Percentiles rank a stretch among this genome's conserved stretches.
Evolutionary conservation across 257 asterid species (phyloP).

Genomic region (Przewalskia tangutica): DNA sequence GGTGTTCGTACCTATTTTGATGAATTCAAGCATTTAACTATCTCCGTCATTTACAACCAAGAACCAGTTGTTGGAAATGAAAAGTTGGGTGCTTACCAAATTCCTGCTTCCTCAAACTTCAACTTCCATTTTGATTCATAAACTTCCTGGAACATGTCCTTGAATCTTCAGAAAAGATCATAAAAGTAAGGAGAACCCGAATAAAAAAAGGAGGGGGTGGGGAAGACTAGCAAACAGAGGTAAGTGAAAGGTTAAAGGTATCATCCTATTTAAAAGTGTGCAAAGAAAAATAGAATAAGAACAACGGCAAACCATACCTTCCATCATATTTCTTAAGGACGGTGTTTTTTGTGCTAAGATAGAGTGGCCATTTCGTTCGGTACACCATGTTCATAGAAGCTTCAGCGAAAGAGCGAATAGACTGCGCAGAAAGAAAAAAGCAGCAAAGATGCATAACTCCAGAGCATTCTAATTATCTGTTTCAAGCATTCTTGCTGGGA

Average conservation of each 20-base stretch:
- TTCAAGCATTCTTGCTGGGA: not conserved
- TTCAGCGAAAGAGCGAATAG: conserved; percentile 78
- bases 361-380: conserved; percentile 93
- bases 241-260: not conserved
- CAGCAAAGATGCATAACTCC: not conserved
- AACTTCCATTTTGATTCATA: conserved; percentile 78
- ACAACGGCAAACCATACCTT: conserved; percentile 33
- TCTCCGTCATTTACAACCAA: not conserved
- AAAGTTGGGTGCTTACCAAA: conserved; percentile 47
- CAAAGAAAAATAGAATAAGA: not conserved
- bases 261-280: not conserved
- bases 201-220: not conserved
- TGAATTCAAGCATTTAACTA: not conserved
- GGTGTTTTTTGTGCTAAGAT: conserved; percentile 97
- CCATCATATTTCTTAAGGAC: conserved; percentile 97
- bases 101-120: conserved; percentile 81
- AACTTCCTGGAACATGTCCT: conserved; percentile 96
- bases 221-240: not conserved
- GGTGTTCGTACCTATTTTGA: conserved; percentile 81
- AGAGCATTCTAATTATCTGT: not conserved
- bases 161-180: conserved; percentile 51
- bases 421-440: conserved; percentile 33
- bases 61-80: not conserved
- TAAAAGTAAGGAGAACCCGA: not conserved
- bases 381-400: conserved; percentile 89